phyloP scores from a whole-genome alignment of 331 rosid species.

The Acacia concinna region DNA sequence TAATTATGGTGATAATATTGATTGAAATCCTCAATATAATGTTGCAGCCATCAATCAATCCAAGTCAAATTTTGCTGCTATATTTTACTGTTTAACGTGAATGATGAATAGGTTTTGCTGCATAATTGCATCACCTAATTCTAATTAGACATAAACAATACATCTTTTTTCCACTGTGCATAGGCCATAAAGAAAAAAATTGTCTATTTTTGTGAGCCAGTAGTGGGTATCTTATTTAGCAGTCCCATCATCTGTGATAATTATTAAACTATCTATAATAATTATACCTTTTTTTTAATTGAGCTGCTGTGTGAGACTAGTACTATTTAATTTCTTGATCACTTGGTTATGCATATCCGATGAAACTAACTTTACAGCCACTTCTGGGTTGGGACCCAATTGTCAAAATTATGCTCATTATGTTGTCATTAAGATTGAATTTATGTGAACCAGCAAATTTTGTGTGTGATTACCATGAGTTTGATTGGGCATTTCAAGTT shows the following conservation, averaged over 20 bases:
- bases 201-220: not conserved
- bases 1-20: not conserved
- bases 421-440: not conserved
- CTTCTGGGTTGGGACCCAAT: not conserved
- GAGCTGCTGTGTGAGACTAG: not conserved
- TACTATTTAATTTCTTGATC: not conserved
- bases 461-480: not conserved
- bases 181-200: not conserved
- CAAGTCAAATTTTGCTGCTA: not conserved
- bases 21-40: not conserved
- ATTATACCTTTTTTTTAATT: not conserved
- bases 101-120: not conserved
- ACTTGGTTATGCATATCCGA: not conserved
- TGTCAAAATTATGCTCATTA: not conserved
- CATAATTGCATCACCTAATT: not conserved
- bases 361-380: not conserved
- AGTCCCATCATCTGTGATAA: too few relatives aligned
- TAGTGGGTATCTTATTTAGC: not conserved
- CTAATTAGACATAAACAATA: not conserved
- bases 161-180: not conserved
- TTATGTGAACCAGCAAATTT: not conserved
- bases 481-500: not conserved
- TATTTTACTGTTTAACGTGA: not conserved
- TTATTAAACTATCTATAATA: not conserved
- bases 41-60: not conserved